Evolutionary conservation across 208 protist species (phyloP).

Genomic region (Trypanosoma boissoni): DNA sequence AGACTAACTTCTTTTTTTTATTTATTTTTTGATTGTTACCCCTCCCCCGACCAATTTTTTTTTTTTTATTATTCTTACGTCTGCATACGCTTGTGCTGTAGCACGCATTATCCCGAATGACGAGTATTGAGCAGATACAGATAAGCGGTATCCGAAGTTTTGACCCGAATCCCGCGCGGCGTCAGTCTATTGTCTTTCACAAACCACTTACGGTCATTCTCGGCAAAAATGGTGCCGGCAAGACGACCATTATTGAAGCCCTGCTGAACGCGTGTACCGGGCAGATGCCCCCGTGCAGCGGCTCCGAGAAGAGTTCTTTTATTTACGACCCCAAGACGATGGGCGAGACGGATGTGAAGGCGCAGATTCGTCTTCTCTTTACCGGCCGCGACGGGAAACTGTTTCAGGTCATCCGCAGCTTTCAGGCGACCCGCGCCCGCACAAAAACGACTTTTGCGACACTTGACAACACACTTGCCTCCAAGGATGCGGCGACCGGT

Average conservation of each 20-base stretch:
- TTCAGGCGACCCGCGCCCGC: slow-evolving; percentile 88
- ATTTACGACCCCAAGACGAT: slow-evolving; percentile 97
- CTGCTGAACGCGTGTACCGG: slow-evolving; percentile 97
- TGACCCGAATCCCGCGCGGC: slow-evolving; percentile 75
- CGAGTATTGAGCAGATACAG: slow-evolving; percentile 95
- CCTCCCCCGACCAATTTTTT: too few species aligned
- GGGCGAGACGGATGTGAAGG: slow-evolving; percentile 95
- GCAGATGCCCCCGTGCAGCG: slow-evolving; percentile 94
- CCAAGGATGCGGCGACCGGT: slow-evolving; percentile 81
- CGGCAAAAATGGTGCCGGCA: slow-evolving; percentile 97
- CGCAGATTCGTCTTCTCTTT: slow-evolving; percentile 95
- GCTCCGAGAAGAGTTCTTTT: slow-evolving; percentile 93
- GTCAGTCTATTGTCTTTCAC: slow-evolving; percentile 94
- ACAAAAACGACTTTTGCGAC: slow-evolving; percentile 91
- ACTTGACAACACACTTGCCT: slow-evolving; percentile 93
- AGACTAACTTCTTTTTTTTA: too few species aligned
- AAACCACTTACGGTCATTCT: slow-evolving; percentile 99
- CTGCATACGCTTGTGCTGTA: too few species aligned
- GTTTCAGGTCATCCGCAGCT: slow-evolving; percentile 91
- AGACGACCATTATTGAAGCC: slow-evolving; percentile 98
- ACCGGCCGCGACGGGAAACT: slow-evolving; percentile 74
- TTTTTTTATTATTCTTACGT: too few species aligned
- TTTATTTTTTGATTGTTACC: too few species aligned
- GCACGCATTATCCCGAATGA: slow-evolving; percentile 74
- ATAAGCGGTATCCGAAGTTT: slow-evolving; percentile 98